Evolutionary conservation across 495 filamentous ascomycete genomes (phyloP), one percentile per base, ranked within the genome.

Genomic region (Trichoderma erinaceum): DNA sequence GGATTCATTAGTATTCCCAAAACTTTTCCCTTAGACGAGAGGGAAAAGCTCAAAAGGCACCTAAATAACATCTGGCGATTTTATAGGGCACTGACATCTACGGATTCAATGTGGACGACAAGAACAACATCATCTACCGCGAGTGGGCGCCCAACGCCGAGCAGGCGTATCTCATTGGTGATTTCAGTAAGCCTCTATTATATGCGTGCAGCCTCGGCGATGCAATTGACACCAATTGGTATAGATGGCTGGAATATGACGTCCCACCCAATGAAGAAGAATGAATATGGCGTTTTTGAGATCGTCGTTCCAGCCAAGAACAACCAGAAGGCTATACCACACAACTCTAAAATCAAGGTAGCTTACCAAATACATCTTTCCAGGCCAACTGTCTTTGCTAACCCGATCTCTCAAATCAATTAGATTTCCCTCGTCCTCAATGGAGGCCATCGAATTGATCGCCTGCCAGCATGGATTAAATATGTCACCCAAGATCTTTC

Each of bases 81-180:
- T 29, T 71, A 21, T 58, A 93, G 90, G 94, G 95, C 41, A 90
- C 87, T 68, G 93, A 98, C 75, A 87, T 79, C 67, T 97, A 89
- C 76, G 95, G 95, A 64, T 83, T 99, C 76, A 89, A 89, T 73
- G 86, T 90, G 66, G 82, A 86, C 70, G 82, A 87, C 13, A 89
- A 97, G 72, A 89, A 90, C 71, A 92, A 93, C 76, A 92, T 99
- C 71, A 83, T 80, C 58, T 99, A 99, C 79, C 86, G 91, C 71
- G 95, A 99, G 86, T 99, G 95, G 95, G 95, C 95, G 2, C 94
- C 95, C 64, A 94, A 91, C 80, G 93, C 92, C 65, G 77, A 86
- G 25, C 78, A 89, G 71, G 95, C 95, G 23, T 88, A 89, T 69
- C 83, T 99, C n/a, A 89, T 98, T 69, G 95, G 95, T 66, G 95